Evolutionary conservation across 1,284 basidiomycete species (phyloP).

Genomic region (Exobasidium rhododendri): DNA sequence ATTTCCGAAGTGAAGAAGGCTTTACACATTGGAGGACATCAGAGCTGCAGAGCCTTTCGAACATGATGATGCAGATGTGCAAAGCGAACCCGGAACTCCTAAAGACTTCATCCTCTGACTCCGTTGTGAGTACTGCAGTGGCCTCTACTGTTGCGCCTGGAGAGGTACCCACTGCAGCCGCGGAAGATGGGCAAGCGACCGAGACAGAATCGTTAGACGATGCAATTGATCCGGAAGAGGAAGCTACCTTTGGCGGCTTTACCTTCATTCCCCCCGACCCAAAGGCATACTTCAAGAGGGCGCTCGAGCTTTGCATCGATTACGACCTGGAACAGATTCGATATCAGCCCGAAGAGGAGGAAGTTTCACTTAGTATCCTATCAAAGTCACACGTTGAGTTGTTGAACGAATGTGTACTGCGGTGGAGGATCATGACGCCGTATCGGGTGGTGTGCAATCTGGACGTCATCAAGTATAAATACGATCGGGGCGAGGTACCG

Average conservation of each 20-base stretch:
- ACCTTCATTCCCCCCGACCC: constrained; percentile 89
- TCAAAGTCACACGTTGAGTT: constrained; percentile 75
- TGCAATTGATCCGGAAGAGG: constrained; percentile 31
- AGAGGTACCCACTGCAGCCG: constrained; percentile 16
- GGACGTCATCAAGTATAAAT: constrained; percentile 80
- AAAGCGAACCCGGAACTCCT: constrained; percentile 81
- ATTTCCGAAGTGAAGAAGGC: constrained; percentile 74
- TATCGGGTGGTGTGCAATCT: constrained; percentile 79
- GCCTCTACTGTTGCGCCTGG: constrained; percentile 1
- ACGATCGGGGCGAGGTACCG: constrained; percentile 84
- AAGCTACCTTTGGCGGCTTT: constrained; percentile 56
- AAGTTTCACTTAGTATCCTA: constrained; percentile 92
- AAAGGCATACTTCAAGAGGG: constrained; percentile 74
- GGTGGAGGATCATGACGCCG: constrained; percentile 81
- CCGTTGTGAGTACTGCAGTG: background rate
- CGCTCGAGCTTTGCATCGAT: constrained; percentile 79
- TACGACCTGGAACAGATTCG: constrained; percentile 85
- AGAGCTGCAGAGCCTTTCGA: constrained; percentile 80
- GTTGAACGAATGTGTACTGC: constrained; percentile 77
- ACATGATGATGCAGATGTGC: constrained; percentile 83
- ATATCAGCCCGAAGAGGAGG: constrained; percentile 86
- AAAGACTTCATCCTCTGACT: constrained; percentile 60
- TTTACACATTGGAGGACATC: constrained; percentile 79
- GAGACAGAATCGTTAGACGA: constrained; percentile 14
- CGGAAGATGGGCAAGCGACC: constrained; percentile 2